Conservation (phyloP, 169 alveolate species). For the Cystoisospora suis region DNA sequence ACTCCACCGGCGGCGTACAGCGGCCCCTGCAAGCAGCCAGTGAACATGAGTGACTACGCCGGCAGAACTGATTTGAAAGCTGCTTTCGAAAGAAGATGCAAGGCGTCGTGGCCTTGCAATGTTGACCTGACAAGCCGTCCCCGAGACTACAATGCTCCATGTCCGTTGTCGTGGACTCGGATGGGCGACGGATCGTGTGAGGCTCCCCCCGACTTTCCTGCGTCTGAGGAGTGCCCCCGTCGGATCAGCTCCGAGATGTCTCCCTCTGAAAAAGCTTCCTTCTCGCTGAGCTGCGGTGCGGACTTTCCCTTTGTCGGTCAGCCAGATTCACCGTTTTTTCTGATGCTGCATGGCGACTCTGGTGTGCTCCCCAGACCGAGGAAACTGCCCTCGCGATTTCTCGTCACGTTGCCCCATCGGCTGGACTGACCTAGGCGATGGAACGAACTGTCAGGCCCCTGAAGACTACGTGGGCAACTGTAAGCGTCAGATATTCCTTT, state of each 20-base stretch:
- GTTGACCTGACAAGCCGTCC: not conserved
- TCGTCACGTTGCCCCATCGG: constrained; percentile 39
- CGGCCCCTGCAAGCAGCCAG: constrained; percentile 30
- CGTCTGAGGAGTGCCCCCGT: constrained; percentile 20
- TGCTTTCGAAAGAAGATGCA: constrained; percentile 3
- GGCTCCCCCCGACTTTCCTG: constrained; percentile 19
- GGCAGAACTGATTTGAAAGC: constrained; percentile 5
- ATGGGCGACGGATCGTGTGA: constrained; percentile 3
- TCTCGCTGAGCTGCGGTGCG: not conserved
- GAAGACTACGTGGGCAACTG: constrained; percentile 16
- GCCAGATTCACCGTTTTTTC: not conserved
- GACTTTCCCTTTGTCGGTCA: constrained; percentile 36
- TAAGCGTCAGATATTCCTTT: not conserved
- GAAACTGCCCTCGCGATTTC: constrained; percentile 23
- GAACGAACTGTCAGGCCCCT: constrained; percentile 35
- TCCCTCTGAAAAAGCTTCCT: constrained; percentile 1
- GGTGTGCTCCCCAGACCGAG: not conserved
- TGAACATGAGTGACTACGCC: not conserved
- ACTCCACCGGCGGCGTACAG: constrained; percentile 16
- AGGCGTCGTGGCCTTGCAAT: constrained; percentile 21
- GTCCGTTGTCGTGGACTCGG: constrained; percentile 32
- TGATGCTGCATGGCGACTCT: not conserved
- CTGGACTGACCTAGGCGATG: constrained; percentile 47
- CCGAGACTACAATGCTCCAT: constrained; percentile 30
- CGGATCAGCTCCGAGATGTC: not conserved